Conservation (phyloP, 306 rosid genomes). For the Arachis stenosperma region DNA sequence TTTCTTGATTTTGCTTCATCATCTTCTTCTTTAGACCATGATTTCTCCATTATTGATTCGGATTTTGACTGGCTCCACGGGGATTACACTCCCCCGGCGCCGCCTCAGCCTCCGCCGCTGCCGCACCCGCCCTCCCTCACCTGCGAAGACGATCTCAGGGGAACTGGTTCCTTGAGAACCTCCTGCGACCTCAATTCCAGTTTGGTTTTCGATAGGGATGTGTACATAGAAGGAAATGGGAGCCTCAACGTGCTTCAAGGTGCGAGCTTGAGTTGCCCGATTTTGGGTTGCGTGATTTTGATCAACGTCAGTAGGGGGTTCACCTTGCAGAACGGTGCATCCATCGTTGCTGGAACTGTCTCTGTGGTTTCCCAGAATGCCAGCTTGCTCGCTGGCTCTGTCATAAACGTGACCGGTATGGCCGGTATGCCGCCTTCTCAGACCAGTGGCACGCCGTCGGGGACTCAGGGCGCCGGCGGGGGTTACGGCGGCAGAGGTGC, state of each 20-base stretch:
- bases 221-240: constrained; percentile 82
- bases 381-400: constrained; percentile 42
- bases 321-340: constrained; percentile 53
- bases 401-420: constrained; percentile 59
- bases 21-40: constrained; percentile 37
- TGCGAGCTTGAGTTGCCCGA: constrained; percentile 69
- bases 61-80: constrained; percentile 55
- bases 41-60: constrained; percentile 57
- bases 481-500: constrained; percentile 99
- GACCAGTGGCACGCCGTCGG: constrained; percentile 89
- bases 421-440: constrained; percentile 83
- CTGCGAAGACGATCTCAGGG: constrained; percentile 68
- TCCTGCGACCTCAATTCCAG: constrained; percentile 71
- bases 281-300: constrained; percentile 66
- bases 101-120: constrained; percentile 77
- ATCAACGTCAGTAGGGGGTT: constrained; percentile 70
- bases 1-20: constrained; percentile 23
- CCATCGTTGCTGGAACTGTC: constrained; percentile 49
- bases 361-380: constrained; percentile 37
- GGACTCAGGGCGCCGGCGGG: constrained; percentile 88
- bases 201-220: constrained; percentile 56
- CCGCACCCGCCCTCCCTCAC: constrained; percentile 83
- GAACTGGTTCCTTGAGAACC: constrained; percentile 66
- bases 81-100: constrained; percentile 88
- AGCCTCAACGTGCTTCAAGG: constrained; percentile 64